A percentile compares a stretch with the other conserved stretches of the same genome.
These are phyloP conservation scores for Aschersonia sp. DNA, from an alignment of 2,329 filamentous ascomycete genomes.

Conservation along the genomic window DNA sequence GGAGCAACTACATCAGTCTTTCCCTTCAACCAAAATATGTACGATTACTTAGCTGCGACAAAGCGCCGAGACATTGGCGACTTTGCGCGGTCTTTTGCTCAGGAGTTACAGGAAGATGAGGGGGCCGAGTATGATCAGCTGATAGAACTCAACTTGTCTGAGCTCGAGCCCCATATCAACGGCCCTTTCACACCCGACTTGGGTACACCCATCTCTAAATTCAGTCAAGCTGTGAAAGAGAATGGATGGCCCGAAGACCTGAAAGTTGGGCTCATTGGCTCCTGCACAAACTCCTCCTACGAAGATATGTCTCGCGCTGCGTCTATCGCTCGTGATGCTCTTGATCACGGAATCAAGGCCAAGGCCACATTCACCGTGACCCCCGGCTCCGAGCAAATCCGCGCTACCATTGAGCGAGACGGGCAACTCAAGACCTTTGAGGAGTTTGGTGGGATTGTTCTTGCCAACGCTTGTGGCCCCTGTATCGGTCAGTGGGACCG, in stretches of 20 bases:
- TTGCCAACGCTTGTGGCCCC: slow-evolving; percentile 89
- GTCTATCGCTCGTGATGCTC: slow-evolving; percentile 80
- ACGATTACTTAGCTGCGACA: slow-evolving; percentile 85
- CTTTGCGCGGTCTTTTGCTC: slow-evolving; percentile 70
- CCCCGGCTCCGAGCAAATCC: slow-evolving; percentile 92
- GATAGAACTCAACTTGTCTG: slow-evolving; percentile 88
- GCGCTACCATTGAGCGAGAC: slow-evolving; percentile 81
- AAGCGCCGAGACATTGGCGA: slow-evolving; percentile 86
- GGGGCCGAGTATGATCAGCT: slow-evolving; percentile 91
- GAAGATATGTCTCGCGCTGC: slow-evolving; percentile 90
- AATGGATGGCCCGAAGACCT: slow-evolving; percentile 95
- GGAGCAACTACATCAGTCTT: slow-evolving; percentile 87
- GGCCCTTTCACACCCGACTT: slow-evolving; percentile 97
- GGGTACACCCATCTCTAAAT: slow-evolving; percentile 94
- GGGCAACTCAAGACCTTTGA: slow-evolving; percentile 90
- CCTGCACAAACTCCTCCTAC: slow-evolving; percentile 84
- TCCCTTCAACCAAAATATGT: slow-evolving; percentile 96
- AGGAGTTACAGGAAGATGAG: slow-evolving; percentile 76
- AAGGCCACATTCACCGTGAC: slow-evolving; percentile 91
- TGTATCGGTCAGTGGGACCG: slow-evolving; percentile 96
- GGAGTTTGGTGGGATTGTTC: slow-evolving; percentile 86
- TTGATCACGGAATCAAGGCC: slow-evolving; percentile 85
- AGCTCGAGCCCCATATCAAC: slow-evolving; percentile 97
- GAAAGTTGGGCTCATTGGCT: slow-evolving; percentile 93
- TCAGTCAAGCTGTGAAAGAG: slow-evolving; percentile 83